Conservation (phyloP, 192 early-diverging fungal species). For the Dissophora globulifera region DNA sequence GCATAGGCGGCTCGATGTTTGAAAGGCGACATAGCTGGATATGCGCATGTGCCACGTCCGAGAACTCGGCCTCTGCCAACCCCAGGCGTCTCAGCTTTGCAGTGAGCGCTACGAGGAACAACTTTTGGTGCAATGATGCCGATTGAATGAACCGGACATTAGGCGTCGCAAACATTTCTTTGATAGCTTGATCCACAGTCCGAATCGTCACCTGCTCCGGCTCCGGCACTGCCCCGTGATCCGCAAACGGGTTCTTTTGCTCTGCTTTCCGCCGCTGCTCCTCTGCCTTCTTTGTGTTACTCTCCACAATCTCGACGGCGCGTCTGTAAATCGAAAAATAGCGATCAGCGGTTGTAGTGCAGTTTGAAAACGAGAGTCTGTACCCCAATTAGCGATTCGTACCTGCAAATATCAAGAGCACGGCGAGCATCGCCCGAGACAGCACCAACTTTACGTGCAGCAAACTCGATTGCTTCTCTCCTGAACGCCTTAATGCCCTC, state of each 20-base stretch:
- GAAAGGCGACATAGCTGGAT: conserved; percentile 75
- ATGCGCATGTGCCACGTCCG: conserved; percentile 75
- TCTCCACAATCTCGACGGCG: conserved; percentile 78
- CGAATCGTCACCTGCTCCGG: conserved; percentile 68
- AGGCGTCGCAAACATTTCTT: conserved; percentile 88
- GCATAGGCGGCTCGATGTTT: conserved; percentile 65
- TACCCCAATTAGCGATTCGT: too few species aligned
- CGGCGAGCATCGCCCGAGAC: conserved; percentile 97
- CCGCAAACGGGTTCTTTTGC: conserved; percentile 10
- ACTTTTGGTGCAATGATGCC: conserved; percentile 84
- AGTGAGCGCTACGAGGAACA: conserved; percentile 83
- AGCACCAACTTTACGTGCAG: conserved; percentile 94
- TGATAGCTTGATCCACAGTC: conserved; percentile 82
- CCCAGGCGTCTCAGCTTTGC: conserved; percentile 72
- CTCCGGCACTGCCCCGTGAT: conserved; percentile 9
- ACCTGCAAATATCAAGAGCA: conserved; percentile 95
- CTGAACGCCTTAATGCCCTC: conserved; percentile 76
- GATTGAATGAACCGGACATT: conserved; percentile 75
- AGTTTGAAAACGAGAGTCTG: too few species aligned
- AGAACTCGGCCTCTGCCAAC: conserved; percentile 77
- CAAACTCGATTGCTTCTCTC: conserved; percentile 90
- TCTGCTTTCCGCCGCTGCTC: conserved; percentile 16
- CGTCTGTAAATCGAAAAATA: conserved; percentile 50
- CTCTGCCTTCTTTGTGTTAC: conserved; percentile 24
- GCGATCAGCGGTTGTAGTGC: too few species aligned